Evolutionary conservation across 805 yeast genomes (phyloP), one percentile per base, ranked within the genome.

Genomic region (Starmerella vitae): DNA sequence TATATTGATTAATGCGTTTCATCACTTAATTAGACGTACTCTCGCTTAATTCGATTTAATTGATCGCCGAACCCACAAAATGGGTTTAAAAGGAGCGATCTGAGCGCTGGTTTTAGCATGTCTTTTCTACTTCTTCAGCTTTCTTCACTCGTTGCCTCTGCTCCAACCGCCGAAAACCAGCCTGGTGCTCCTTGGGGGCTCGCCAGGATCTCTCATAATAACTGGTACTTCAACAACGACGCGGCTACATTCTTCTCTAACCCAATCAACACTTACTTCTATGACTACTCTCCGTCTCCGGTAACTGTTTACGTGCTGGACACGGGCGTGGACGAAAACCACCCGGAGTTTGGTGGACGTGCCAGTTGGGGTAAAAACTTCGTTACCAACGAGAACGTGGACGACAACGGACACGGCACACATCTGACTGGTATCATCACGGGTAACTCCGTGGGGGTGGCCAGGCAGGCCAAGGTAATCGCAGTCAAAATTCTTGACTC

Each of bases 381-480:
- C 49, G 93, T 93, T 49, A 51, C 60, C 37, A 78, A 76, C 52
- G 83, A 75, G 51, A 69, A 68, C 38, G 84, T 77, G 49, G 94
- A 86, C 58, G 91, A 84, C 38, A 80, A 82, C 53, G 96, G 95
- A 37, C 96, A 85, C 62, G 96, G 96, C 55, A 83, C 94, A 33
- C 96, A 85, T 56, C 83, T 93, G 65, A 94, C 95, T n/a, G 96
- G 94, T 62, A 84, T 93, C 26, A 82, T 86, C 53, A 94, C 78
- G 36, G 79, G 91, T 18, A 66, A 67, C 44, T 65, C 72, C 37
- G 82, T 77, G 48, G 94, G 94, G 64, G 82, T 83, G 39, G 86
- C 94, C 41, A 83, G 84, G 62, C 66, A 72, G 37, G 91, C 86
- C 8, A 67, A 75, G 17, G 60, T 83, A 39, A 84, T 79, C 51